A percentile compares a stretch with the other conserved stretches of the same genome.
Conservation (phyloP, 305 asterid genomes). For the Fraxinus xanthoxyloides region DNA sequence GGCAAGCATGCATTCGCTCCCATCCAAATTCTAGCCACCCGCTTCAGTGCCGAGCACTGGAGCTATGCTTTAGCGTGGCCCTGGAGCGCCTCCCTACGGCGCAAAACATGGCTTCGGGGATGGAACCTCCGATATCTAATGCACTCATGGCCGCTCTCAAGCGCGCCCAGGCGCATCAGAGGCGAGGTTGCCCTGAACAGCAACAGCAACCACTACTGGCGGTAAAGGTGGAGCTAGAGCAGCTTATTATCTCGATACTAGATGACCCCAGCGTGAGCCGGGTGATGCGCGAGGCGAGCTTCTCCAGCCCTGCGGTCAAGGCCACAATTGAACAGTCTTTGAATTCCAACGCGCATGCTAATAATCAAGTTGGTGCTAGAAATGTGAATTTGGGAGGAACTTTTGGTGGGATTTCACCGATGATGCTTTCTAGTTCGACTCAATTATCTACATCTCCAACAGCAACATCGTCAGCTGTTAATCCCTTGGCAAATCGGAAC, state of each 20-base stretch:
- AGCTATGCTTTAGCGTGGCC: constrained; percentile 57
- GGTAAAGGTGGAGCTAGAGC: not conserved
- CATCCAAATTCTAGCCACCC: constrained; percentile 95
- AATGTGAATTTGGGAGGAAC: constrained; percentile 35
- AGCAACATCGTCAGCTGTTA: constrained; percentile 7
- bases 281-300: constrained; percentile 13
- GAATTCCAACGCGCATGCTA: constrained; percentile 30
- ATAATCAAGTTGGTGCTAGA: constrained; percentile 16
- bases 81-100: constrained; percentile 44
- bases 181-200: not conserved
- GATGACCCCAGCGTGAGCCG: constrained; percentile 35
- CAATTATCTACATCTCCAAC: constrained; percentile 21
- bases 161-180: not conserved
- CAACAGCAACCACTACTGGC: not conserved
- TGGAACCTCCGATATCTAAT: constrained; percentile 44
- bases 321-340: constrained; percentile 74
- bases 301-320: constrained; percentile 46
- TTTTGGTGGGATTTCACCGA: constrained; percentile 42
- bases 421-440: constrained; percentile 31
- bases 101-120: constrained; percentile 28
- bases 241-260: constrained; percentile 11
- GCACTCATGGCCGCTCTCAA: constrained; percentile 44
- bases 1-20: constrained; percentile 85
- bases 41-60: constrained; percentile 86
- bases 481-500: constrained; percentile 37